phyloP scores from a whole-genome alignment of 2,329 filamentous ascomycete genomes.

The Bipolaris zeicola region DNA sequence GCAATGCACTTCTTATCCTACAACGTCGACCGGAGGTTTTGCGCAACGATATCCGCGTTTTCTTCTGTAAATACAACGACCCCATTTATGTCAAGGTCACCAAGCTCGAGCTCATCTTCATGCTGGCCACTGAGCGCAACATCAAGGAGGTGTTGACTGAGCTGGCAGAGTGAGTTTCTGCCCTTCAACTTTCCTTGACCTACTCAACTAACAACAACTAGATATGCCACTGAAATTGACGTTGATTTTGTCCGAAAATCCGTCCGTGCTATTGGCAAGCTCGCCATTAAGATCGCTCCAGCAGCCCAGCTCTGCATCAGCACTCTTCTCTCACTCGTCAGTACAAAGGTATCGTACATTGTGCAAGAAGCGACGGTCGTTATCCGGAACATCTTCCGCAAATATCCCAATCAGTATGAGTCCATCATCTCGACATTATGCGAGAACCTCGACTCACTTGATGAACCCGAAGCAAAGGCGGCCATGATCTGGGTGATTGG shows the following conservation, averaged over 20 bases:
- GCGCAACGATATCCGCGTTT: constrained; percentile 95
- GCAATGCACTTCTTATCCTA: constrained; percentile 91
- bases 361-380: constrained; percentile 98
- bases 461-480: constrained; percentile 96
- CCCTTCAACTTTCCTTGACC: background rate
- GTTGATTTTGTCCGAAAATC: constrained; percentile 98
- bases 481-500: constrained; percentile 99
- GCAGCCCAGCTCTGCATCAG: constrained; percentile 91
- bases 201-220: constrained; percentile 27
- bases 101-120: constrained; percentile 97
- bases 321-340: constrained; percentile 86
- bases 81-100: constrained; percentile 99
- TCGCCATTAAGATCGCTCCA: constrained; percentile 98
- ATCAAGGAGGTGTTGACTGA: constrained; percentile 95
- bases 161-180: constrained; percentile 74
- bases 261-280: constrained; percentile 93
- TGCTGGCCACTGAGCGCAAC: constrained; percentile 94
- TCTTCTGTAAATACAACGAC: constrained; percentile 99
- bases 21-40: constrained; percentile 92
- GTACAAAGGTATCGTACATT: constrained; percentile 98
- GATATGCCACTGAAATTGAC: constrained; percentile 94
- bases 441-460: constrained; percentile 92
- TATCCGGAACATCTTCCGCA: constrained; percentile 98
- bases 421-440: constrained; percentile 95
- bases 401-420: constrained; percentile 98